phyloP scores from a whole-genome alignment of 208 protist species.

The Wallacemonas sp. region DNA sequence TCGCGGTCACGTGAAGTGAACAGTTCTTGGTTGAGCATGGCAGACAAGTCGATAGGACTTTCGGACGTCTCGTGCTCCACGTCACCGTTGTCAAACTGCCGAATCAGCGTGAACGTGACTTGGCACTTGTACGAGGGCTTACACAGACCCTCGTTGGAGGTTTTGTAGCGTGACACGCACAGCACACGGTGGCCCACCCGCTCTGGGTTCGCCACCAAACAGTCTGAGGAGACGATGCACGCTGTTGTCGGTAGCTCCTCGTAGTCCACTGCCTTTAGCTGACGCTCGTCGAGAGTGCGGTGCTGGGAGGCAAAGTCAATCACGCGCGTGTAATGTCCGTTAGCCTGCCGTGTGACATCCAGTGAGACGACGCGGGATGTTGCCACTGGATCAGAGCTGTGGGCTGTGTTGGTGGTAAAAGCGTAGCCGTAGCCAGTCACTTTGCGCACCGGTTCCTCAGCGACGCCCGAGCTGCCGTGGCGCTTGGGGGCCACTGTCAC shows the following conservation, averaged over 20 bases:
- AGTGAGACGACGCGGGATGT: slow-evolving; percentile 14
- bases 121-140: slow-evolving; percentile 76
- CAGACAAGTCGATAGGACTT: slow-evolving; percentile 42
- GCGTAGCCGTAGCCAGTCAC: slow-evolving; percentile 54
- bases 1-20: slow-evolving; percentile 37
- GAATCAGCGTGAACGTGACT: slow-evolving; percentile 38
- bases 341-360: not conserved
- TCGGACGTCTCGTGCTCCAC: slow-evolving; percentile 23
- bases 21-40: slow-evolving; percentile 54
- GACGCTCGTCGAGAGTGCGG: slow-evolving; percentile 32
- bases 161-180: slow-evolving; percentile 65
- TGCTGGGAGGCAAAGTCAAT: slow-evolving; percentile 57
- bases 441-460: not conserved
- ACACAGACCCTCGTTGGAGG: slow-evolving; percentile 54
- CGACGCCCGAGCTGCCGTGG: not conserved
- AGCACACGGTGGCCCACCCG: slow-evolving; percentile 49
- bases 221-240: slow-evolving; percentile 53
- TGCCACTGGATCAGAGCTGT: slow-evolving; percentile 8
- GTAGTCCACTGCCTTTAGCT: slow-evolving; percentile 41
- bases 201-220: slow-evolving; percentile 23
- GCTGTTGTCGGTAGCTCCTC: slow-evolving; percentile 43
- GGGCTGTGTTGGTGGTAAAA: slow-evolving; percentile 49
- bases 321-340: slow-evolving; percentile 18
- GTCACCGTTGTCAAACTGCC: slow-evolving; percentile 27
- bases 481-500: not conserved